Evolutionary conservation across 495 filamentous ascomycete species (phyloP).

Genomic region (Acidomyces sp.): DNA sequence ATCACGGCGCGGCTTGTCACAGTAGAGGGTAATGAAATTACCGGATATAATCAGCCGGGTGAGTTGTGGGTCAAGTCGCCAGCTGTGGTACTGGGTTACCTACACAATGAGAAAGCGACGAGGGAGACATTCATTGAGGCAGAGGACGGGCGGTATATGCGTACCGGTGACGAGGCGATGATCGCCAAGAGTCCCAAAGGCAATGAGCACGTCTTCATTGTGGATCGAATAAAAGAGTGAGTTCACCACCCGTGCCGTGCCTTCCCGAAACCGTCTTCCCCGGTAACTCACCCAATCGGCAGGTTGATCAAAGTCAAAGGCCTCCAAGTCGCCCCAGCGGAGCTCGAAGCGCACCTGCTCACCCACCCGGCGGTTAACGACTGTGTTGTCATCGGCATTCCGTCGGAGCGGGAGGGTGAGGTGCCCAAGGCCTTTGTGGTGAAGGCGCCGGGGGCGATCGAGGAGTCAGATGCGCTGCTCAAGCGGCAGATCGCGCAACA

Average conservation of each 20-base stretch:
- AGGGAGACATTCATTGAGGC: slow-evolving; percentile 66
- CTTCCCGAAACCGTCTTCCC: neutral
- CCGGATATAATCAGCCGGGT: slow-evolving; percentile 59
- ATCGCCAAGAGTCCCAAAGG: slow-evolving; percentile 48
- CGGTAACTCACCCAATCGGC: slow-evolving; percentile 5
- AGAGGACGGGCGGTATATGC: slow-evolving; percentile 57
- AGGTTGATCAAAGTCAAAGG: slow-evolving; percentile 71
- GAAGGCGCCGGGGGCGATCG: slow-evolving; percentile 47
- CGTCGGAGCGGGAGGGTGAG: slow-evolving; percentile 63
- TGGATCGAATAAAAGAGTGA: slow-evolving; percentile 76
- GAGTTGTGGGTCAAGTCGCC: slow-evolving; percentile 69
- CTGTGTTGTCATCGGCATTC: slow-evolving; percentile 70
- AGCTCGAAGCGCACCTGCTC: slow-evolving; percentile 80
- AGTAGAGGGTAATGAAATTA: slow-evolving; percentile 63
- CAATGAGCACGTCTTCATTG: slow-evolving; percentile 68
- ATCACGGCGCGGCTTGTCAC: slow-evolving; percentile 56
- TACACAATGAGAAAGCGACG: slow-evolving; percentile 73
- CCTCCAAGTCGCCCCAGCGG: slow-evolving; percentile 78
- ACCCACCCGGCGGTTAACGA: slow-evolving; percentile 70
- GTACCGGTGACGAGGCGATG: slow-evolving; percentile 75
- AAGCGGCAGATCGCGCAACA: slow-evolving; percentile 55
- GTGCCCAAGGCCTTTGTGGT: slow-evolving; percentile 81
- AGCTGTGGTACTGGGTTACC: slow-evolving; percentile 66
- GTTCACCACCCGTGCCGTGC: neutral
- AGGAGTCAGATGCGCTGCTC: slow-evolving; percentile 46